Evolutionary conservation across 352 stramenopile genomes (phyloP).

Genomic region (Globisporangium cylindrosporum): DNA sequence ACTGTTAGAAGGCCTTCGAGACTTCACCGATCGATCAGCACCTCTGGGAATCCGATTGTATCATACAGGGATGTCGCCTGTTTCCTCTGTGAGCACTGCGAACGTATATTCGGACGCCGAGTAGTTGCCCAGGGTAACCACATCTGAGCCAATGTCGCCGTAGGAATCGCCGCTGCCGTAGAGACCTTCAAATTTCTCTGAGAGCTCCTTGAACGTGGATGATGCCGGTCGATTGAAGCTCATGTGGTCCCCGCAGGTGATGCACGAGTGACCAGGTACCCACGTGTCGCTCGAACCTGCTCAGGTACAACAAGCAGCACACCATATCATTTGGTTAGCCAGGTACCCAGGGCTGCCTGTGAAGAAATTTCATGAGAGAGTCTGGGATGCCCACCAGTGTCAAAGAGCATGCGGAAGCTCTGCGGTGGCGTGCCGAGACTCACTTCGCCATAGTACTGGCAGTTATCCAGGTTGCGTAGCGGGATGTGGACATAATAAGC

Average conservation of each 20-base stretch:
- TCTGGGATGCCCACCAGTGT: constrained; percentile 20
- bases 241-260: constrained; percentile 51
- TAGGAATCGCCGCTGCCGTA: constrained; percentile 52
- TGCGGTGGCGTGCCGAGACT: constrained; percentile 34
- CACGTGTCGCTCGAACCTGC: constrained; percentile 38
- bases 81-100: constrained; percentile 42
- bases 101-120: constrained; percentile 30
- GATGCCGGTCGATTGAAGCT: constrained; percentile 36
- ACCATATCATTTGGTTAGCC: background rate
- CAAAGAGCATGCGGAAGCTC: constrained; percentile 31
- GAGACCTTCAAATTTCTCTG: constrained; percentile 34
- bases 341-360: background rate
- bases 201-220: constrained; percentile 23
- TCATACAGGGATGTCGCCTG: constrained; percentile 40
- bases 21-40: background rate
- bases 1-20: background rate
- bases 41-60: background rate
- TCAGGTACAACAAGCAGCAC: background rate
- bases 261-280: constrained; percentile 33
- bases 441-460: constrained; percentile 28
- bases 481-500: constrained; percentile 15
- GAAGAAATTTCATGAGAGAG: background rate
- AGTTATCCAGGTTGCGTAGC: constrained; percentile 25
- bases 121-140: constrained; percentile 34
- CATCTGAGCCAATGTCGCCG: constrained; percentile 32